Percentiles rank a stretch among this genome's conserved stretches.
Conservation (phyloP, 2,329 filamentous ascomycete species). For the Amphichorda felina region DNA sequence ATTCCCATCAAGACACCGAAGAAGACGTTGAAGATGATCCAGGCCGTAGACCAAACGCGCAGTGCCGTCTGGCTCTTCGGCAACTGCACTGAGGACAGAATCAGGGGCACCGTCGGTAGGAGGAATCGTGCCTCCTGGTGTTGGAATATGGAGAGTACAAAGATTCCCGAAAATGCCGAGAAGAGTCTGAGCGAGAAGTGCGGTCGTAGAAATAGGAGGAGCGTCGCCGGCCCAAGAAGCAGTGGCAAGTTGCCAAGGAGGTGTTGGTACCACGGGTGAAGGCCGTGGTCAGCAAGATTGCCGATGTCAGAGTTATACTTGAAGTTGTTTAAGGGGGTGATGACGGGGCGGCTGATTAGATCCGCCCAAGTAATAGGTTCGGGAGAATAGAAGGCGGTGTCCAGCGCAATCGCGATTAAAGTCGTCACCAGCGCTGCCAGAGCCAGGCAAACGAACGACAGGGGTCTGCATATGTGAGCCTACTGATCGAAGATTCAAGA, state of each 20-base stretch:
- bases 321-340: conserved; percentile 70
- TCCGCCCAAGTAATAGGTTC: conserved; percentile 53
- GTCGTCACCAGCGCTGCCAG: conserved; percentile 56
- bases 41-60: conserved; percentile 45
- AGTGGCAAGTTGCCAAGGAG: conserved; percentile 56
- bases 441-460: conserved; percentile 50
- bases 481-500: not conserved
- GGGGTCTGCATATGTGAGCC: conserved; percentile 27
- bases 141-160: conserved; percentile 60
- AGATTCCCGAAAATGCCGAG: conserved; percentile 62
- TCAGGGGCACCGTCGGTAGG: conserved; percentile 62
- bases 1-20: conserved; percentile 66
- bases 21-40: conserved; percentile 58
- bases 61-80: conserved; percentile 40
- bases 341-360: conserved; percentile 51
- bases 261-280: conserved; percentile 73
- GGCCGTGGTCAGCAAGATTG: conserved; percentile 64
- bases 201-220: conserved; percentile 46
- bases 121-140: conserved; percentile 76
- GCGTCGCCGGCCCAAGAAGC: conserved; percentile 57
- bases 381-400: conserved; percentile 72
- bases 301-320: conserved; percentile 58
- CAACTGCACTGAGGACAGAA: conserved; percentile 60
- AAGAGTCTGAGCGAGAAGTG: conserved; percentile 50
- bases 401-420: conserved; percentile 63